phyloP scores from a whole-genome alignment of 768 basidiomycete species.

The Dioszegia hungarica region DNA sequence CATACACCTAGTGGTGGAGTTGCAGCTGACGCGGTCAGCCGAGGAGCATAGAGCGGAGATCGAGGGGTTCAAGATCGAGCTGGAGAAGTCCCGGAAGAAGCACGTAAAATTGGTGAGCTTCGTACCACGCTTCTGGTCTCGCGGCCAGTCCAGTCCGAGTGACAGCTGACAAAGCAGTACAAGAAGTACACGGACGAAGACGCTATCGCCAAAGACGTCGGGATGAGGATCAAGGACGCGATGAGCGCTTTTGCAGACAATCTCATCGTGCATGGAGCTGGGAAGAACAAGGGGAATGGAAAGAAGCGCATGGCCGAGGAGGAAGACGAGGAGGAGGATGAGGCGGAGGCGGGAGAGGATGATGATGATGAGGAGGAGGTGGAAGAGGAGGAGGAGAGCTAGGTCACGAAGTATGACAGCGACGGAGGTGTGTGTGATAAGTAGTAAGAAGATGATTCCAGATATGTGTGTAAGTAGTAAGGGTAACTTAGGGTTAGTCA shows the following conservation, averaged over 20 bases:
- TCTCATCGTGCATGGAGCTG: background rate
- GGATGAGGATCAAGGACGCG: constrained; percentile 2
- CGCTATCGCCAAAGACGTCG: constrained; percentile 8
- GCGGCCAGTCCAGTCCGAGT: background rate
- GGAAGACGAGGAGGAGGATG: constrained; percentile 4
- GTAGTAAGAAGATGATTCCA: too few relatives aligned
- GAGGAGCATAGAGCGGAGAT: constrained; percentile 8
- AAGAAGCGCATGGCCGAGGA: background rate
- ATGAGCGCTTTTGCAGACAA: background rate
- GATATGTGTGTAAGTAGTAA: background rate
- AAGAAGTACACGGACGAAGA: constrained; percentile 15
- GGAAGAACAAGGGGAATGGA: background rate
- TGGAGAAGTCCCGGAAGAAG: constrained; percentile 4
- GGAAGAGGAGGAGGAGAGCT: background rate
- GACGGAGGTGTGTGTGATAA: too few relatives aligned
- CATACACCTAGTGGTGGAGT: background rate
- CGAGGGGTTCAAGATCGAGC: constrained; percentile 1
- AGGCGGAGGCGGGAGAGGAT: background rate
- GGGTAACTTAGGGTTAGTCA: background rate
- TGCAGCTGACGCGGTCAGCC: background rate
- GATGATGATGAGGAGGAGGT: background rate
- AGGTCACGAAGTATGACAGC: too few relatives aligned
- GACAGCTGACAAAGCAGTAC: background rate
- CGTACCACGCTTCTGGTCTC: too few relatives aligned
- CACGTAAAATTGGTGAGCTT: constrained; percentile 5